These are phyloP conservation scores for Halophytophthora polymorphica DNA, from an alignment of 352 stramenopile species.

Conservation along the genomic window DNA sequence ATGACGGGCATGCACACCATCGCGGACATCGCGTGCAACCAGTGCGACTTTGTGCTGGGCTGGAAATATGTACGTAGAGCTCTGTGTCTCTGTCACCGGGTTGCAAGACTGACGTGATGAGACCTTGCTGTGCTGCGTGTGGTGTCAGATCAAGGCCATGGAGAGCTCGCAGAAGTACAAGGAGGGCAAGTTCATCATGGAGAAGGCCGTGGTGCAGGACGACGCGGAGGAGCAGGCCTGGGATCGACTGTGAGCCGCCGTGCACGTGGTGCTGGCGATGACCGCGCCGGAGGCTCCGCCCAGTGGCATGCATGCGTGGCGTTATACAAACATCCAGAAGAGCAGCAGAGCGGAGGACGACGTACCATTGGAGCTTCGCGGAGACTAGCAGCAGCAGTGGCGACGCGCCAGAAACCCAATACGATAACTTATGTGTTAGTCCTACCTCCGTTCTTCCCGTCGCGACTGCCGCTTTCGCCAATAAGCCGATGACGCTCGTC, in stretches of 20 bases:
- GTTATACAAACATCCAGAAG: slow-evolving; percentile 8
- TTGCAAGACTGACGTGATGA: background rate
- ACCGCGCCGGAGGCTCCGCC: background rate
- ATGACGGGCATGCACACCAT: slow-evolving; percentile 85
- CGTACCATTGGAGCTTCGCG: slow-evolving; percentile 22
- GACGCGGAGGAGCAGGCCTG: slow-evolving; percentile 50
- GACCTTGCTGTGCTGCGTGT: slow-evolving; percentile 1
- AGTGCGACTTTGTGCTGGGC: slow-evolving; percentile 60
- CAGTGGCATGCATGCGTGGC: slow-evolving; percentile 6
- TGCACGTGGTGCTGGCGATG: background rate
- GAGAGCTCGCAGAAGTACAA: slow-evolving; percentile 84
- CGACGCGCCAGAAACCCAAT: slow-evolving; percentile 23
- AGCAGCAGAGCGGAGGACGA: slow-evolving; percentile 14
- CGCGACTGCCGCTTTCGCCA: background rate
- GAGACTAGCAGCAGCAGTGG: slow-evolving; percentile 9
- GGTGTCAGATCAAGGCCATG: slow-evolving; percentile 66
- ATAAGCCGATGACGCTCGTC: background rate
- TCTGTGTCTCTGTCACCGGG: too few relatives aligned
- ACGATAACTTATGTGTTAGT: slow-evolving; percentile 42
- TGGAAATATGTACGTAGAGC: slow-evolving; percentile 76
- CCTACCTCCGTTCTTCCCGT: slow-evolving; percentile 30
- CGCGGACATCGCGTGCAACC: slow-evolving; percentile 56
- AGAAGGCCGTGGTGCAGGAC: slow-evolving; percentile 70
- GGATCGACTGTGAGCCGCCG: slow-evolving; percentile 21
- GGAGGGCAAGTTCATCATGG: slow-evolving; percentile 84